Base-by-base conservation (phyloP, 305 asterid species). In the Solanum hybrid region DNA sequence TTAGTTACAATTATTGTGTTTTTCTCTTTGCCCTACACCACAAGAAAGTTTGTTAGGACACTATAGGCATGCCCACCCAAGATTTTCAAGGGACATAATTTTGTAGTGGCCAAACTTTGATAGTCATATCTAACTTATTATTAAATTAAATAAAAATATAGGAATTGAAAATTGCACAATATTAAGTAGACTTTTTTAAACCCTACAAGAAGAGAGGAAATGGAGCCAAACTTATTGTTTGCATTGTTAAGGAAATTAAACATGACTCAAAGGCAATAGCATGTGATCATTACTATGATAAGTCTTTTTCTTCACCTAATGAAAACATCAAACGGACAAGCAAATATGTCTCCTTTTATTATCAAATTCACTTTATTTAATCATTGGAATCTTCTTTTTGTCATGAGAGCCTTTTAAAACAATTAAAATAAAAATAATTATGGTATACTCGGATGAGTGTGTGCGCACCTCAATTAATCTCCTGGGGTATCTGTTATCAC, bases 41-140 rank as follows among this genome's bases (percentile, higher is more conserved):
- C 22, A 78, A 81, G 37, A 36, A 86, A 79, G 88, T 86, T 89
- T 33, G 90, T 87, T 89, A 51, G 17, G 45, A 81, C 82, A 12
- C 11, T 36, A 13, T 51, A 68, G 38, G 81, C 73, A 86, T 32
- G 31, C 45, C 88, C 20, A 85, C 73, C 79, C 45, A 79, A 51
- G 81, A 9, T 39, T 86, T 89, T 14, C 32, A 24, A 45, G 75
- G 34, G 36, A 10, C 78, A 77, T 41, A 80, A 88, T 86, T 34
- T 85, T 89, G 38, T 76, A 14, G 82, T 87, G 41, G 79, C 84
- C 91, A 72, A 72, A 34, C 86, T 85, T 79, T 34, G 76, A 24
- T 24, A 81, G 31, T 81, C 78, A 39, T 80, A 45, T 3, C 91
- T 15, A 36, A 51, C 86, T 57, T 45, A 32, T 8, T 11, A 37